Evolutionary conservation across 345 rosid species (phyloP), one percentile per base, ranked within the genome.

Genomic region (Eutrema japonicum): DNA sequence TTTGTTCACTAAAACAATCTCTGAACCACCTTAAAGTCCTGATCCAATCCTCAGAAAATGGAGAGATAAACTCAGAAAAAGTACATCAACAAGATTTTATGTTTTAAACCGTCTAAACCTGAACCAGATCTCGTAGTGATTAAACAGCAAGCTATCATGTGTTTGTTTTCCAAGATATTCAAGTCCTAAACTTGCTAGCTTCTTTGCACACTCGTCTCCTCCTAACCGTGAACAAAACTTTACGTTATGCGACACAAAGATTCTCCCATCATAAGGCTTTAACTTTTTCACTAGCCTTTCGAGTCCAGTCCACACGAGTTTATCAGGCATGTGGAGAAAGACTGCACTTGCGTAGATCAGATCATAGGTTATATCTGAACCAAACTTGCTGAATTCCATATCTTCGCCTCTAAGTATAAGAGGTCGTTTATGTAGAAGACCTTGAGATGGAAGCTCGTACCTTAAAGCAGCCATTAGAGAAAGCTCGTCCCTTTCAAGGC

Each of bases 361-460:
- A 81, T 92, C 94, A 50, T 96, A 96, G n/a, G 63, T 61, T 22
- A 76, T 74, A 18, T 62, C 82, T 0, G 88, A 75, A 61, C 96
- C 95, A 70, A 92, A 90, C 83, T 80, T 84, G 45, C 85, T 72
- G 70, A 92, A 90, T 73, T 92, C 93, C 99, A 96, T 96, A 75
- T 89, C 97, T 54, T 96, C 91, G 0, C 99, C 99, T 61, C 79
- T 81, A 45, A 92, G 87, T 66, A 96, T 88, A 56, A 85, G 55
- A 26, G 99, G 99, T 1, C 96, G 90, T 71, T 92, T 96, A 49
- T 82, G 80, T 45, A 96, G 73, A 45, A 92, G 89, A 79, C 98
- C 99, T 71, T 89, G 98, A 1, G 98, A 85, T 37, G 98, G 99
- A 65, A 96, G 97, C 84, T 96, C 99, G 30, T 96, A 96, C 72